Conservation (phyloP, 2,329 filamentous ascomycete genomes). For the Daldinia eschscholtzii region DNA sequence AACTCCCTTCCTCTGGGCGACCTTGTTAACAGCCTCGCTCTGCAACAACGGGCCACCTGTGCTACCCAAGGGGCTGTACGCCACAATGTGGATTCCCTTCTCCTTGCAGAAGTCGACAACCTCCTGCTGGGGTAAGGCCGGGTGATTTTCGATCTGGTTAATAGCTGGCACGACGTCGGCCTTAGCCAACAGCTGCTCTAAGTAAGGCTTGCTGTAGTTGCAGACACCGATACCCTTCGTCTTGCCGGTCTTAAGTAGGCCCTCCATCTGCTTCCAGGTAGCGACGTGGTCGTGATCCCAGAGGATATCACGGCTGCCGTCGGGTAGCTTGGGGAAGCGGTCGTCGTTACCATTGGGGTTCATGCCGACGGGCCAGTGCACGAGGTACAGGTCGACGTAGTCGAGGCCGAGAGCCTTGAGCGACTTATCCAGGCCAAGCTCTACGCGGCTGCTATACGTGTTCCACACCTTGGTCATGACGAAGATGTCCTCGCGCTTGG, state of each 20-base stretch:
- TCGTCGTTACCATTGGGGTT: constrained; percentile 81
- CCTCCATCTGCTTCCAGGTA: constrained; percentile 83
- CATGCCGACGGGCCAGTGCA: constrained; percentile 88
- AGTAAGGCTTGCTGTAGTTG: constrained; percentile 70
- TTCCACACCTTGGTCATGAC: constrained; percentile 89
- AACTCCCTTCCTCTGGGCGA: constrained; percentile 73
- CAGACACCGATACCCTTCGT: constrained; percentile 66
- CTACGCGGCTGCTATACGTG: constrained; percentile 78
- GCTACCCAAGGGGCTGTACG: constrained; percentile 76
- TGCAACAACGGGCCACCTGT: constrained; percentile 74
- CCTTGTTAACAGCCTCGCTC: constrained; percentile 71
- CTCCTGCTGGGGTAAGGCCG: constrained; percentile 77
- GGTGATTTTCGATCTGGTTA: constrained; percentile 83
- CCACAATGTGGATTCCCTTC: constrained; percentile 78
- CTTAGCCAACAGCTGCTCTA: constrained; percentile 66
- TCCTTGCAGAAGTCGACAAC: constrained; percentile 76
- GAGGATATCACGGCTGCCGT: constrained; percentile 81
- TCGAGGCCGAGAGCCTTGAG: constrained; percentile 80
- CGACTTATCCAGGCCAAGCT: constrained; percentile 78
- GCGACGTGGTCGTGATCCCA: constrained; percentile 76
- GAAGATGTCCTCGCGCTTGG: constrained; percentile 84
- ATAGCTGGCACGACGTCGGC: constrained; percentile 71
- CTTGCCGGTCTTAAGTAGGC: constrained; percentile 71
- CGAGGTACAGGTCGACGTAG: constrained; percentile 84
- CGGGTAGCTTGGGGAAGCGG: constrained; percentile 78